A percentile compares a stretch with the other conserved stretches of the same genome.
phyloP scores from a whole-genome alignment of 192 early-diverging fungal species.

The Backusella macrospora region DNA sequence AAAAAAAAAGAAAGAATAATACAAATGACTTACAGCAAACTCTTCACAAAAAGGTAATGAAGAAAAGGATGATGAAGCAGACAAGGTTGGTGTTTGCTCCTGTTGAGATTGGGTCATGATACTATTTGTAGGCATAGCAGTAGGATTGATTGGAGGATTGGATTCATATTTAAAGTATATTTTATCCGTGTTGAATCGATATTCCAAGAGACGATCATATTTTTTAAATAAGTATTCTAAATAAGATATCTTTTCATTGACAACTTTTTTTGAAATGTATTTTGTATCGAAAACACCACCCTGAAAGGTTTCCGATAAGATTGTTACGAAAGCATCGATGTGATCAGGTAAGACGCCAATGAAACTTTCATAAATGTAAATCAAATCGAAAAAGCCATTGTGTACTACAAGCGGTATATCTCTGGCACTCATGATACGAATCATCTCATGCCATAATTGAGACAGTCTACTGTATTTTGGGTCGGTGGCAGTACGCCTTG shows the following conservation, averaged over 20 bases:
- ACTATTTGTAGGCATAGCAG: not conserved
- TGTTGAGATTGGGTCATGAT: not conserved
- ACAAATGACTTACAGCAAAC: not conserved
- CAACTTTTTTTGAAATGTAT: constrained; percentile 73
- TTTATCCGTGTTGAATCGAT: not conserved
- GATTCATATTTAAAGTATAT: not conserved
- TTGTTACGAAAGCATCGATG: constrained; percentile 72
- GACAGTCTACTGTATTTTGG: not conserved
- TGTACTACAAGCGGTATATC: constrained; percentile 82
- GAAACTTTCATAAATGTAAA: constrained; percentile 92
- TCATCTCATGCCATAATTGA: constrained; percentile 15
- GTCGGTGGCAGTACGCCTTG: constrained; percentile 33
- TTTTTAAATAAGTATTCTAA: constrained; percentile 73
- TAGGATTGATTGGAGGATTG: not conserved
- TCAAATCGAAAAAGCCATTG: constrained; percentile 92
- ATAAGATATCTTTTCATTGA: constrained; percentile 63
- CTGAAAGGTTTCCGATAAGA: constrained; percentile 81
- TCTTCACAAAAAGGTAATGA: constrained; percentile 79
- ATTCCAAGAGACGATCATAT: constrained; percentile 38
- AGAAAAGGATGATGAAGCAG: constrained; percentile 38
- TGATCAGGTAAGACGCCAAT: constrained; percentile 76
- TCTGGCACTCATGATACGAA: constrained; percentile 5
- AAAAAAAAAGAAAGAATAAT: constrained; percentile 46
- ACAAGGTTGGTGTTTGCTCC: not conserved
- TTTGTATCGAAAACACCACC: constrained; percentile 95